Conservation (phyloP, 2,329 filamentous ascomycete species). For the Phialophora tarda region DNA sequence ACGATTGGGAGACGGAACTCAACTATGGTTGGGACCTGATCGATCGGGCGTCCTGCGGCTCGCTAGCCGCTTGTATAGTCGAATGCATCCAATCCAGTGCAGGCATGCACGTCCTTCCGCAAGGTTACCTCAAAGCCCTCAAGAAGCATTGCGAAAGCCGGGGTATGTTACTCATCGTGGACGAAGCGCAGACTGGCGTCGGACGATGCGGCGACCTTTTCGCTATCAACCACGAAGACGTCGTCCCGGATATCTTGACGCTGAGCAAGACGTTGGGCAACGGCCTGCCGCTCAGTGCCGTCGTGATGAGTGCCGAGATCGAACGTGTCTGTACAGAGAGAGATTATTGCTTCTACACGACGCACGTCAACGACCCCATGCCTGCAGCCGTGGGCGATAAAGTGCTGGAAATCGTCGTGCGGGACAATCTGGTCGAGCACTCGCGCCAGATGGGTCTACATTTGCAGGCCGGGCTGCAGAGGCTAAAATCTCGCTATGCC, state of each 20-base stretch:
- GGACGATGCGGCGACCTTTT: slow-evolving; percentile 64
- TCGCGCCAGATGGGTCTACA: slow-evolving; percentile 53
- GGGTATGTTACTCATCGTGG: slow-evolving; percentile 64
- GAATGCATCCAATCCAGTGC: slow-evolving; percentile 66
- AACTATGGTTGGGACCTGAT: slow-evolving; percentile 67
- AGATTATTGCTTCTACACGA: slow-evolving; percentile 65
- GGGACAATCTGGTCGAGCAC: slow-evolving; percentile 59
- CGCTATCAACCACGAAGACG: slow-evolving; percentile 61
- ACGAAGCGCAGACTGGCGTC: slow-evolving; percentile 66
- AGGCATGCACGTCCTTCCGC: slow-evolving; percentile 65
- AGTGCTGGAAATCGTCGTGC: slow-evolving; percentile 65
- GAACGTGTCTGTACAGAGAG: slow-evolving; percentile 55
- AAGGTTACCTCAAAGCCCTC: slow-evolving; percentile 63
- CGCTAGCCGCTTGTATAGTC: slow-evolving; percentile 67
- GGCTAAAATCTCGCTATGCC: slow-evolving; percentile 58
- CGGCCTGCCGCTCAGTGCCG: slow-evolving; percentile 64
- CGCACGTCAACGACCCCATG: slow-evolving; percentile 67
- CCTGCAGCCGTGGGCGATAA: slow-evolving; percentile 66
- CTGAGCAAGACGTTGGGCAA: slow-evolving; percentile 67
- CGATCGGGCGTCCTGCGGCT: slow-evolving; percentile 64
- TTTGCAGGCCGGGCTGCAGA: slow-evolving; percentile 56
- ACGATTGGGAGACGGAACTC: slow-evolving; percentile 70
- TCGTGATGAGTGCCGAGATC: slow-evolving; percentile 62
- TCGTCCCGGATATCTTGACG: slow-evolving; percentile 65
- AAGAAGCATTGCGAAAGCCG: slow-evolving; percentile 60